Evolutionary conservation across 1,139 yeast genomes (phyloP).

Genomic region (Pichia sp.): DNA sequence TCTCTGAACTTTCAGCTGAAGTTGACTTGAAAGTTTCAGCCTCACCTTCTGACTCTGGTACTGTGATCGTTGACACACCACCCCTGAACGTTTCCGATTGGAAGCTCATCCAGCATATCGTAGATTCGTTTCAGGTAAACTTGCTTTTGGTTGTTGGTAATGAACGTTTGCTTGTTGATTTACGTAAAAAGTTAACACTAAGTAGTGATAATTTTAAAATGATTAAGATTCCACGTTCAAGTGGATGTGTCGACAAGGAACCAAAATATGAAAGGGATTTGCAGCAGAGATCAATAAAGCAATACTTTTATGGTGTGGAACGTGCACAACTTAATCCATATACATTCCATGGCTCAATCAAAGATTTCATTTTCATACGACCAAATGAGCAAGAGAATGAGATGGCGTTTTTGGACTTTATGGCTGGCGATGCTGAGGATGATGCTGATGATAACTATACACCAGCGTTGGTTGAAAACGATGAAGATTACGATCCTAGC

Average conservation of each 20-base stretch:
- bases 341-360: conserved; percentile 52
- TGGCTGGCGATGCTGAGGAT: conserved; percentile 43
- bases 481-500: conserved; percentile 14
- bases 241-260: conserved; percentile 73
- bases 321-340: conserved; percentile 73
- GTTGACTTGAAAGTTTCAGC: conserved; percentile 12
- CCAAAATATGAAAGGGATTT: conserved; percentile 62
- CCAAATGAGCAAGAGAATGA: conserved; percentile 36
- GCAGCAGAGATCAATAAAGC: conserved; percentile 75
- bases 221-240: conserved; percentile 63
- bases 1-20: conserved; percentile 15
- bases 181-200: conserved; percentile 46
- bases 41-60: conserved; percentile 36
- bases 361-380: conserved; percentile 46
- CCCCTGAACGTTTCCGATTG: conserved; percentile 48
- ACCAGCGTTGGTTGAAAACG: neutral
- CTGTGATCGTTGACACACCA: conserved; percentile 82
- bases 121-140: conserved; percentile 59
- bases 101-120: conserved; percentile 51
- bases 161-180: conserved; percentile 61
- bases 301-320: conserved; percentile 81
- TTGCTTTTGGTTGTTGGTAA: conserved; percentile 56
- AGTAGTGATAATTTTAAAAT: conserved; percentile 35
- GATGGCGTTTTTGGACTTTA: conserved; percentile 21
- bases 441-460: conserved; percentile 4